Base-by-base conservation (phyloP, 805 yeast species). In the Ogataea sp. region DNA sequence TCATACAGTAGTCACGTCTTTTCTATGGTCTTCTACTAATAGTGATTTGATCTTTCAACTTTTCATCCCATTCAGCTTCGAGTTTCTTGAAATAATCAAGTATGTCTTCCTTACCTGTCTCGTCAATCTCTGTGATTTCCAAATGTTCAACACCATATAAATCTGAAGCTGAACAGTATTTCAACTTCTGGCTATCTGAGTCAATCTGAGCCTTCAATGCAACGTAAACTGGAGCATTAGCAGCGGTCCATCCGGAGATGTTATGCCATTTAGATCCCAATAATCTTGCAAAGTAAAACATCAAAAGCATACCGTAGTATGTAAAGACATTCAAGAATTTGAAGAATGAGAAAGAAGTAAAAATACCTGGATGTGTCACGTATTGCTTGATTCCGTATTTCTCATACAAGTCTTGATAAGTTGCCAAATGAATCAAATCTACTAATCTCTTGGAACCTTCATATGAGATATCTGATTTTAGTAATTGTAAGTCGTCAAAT, bases 351-450 rank as follows among this genome's bases (percentile, higher is more conserved):
- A 80, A 80, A 39, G 94, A 82, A 18, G 82, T 81, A 60, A 93
- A 88, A 21, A 93, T 85, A 15, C 99, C 98, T 0, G 99, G 99
- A 43, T 93, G 96, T 5, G 84, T 78, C 26, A 90, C 63, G 61
- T 84, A 88, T 53, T 83, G 88, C 36, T 65, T 67, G 36, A 90
- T 73, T 1, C 80, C 83, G 38, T 70, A 54, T 11, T 70, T 50
- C 24, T 62, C 49, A 20, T 53, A 51, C 52, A 86, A 62, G 16
- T 63, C 48, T 42, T 72, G 56, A 57, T 75, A 83, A 2, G 88
- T 74, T 8, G 84, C 88, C 32, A 74, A 58, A 60, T 90, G 97
- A 32, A 88, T 61, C 40, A 89, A 68, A 58, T 93, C 97, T 30
- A 90, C 80, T 46, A 83, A 65, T 52, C 95, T 69, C 55, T 93